Percentiles rank a stretch among this genome's conserved stretches.
phyloP scores from a whole-genome alignment of 1,284 basidiomycete species.

The Cerioporus squamosus region DNA sequence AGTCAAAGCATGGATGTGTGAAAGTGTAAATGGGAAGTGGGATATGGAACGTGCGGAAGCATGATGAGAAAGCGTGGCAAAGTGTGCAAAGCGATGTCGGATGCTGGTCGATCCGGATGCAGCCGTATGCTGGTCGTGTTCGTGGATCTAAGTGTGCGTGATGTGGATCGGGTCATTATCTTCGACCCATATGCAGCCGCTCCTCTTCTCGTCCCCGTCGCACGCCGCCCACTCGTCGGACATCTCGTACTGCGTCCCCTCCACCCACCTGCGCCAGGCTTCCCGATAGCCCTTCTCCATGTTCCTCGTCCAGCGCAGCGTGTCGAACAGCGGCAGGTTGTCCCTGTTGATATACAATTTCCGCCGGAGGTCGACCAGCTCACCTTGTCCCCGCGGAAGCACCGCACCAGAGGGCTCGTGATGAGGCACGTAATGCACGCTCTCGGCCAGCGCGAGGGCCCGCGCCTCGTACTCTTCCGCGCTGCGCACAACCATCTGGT shows the following conservation, averaged over 20 bases:
- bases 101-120: too few relatives aligned
- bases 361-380: slow-evolving; percentile 47
- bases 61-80: background rate
- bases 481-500: slow-evolving; percentile 55
- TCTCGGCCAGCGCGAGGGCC: slow-evolving; percentile 51
- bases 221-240: slow-evolving; percentile 41
- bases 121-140: background rate
- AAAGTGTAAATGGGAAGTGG: background rate
- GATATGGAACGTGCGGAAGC: background rate
- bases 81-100: background rate
- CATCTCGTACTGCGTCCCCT: slow-evolving; percentile 50
- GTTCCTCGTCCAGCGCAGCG: slow-evolving; percentile 55
- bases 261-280: slow-evolving; percentile 62
- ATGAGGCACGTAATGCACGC: slow-evolving; percentile 38
- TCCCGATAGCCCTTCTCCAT: slow-evolving; percentile 54
- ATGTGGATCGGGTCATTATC: slow-evolving; percentile 40
- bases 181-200: slow-evolving; percentile 45
- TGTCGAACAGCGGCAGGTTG: slow-evolving; percentile 58
- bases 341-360: slow-evolving; percentile 55
- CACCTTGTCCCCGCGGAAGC: slow-evolving; percentile 34
- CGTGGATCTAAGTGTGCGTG: slow-evolving; percentile 8
- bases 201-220: slow-evolving; percentile 36
- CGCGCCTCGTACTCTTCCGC: slow-evolving; percentile 57
- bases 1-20: background rate
- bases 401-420: slow-evolving; percentile 23